A percentile compares a stretch with the other conserved stretches of the same genome.
Conservation (phyloP, 139 green algal genomes). For the Mesotaenium endlicherianum region DNA sequence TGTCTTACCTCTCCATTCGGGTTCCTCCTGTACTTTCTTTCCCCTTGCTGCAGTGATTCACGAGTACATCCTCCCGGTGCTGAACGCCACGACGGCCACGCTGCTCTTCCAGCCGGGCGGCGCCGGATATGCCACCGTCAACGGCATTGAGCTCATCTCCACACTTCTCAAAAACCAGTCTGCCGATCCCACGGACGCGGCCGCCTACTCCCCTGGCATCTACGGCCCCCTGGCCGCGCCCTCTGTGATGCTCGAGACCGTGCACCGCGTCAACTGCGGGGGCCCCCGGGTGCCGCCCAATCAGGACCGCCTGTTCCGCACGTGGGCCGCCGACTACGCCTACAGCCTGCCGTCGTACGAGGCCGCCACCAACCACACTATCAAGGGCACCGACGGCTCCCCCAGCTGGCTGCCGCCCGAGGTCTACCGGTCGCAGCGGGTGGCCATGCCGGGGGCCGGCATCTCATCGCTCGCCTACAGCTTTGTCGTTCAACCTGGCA, state of each 20-base stretch:
- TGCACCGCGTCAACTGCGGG: background rate
- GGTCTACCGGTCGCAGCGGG: background rate
- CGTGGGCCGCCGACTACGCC: background rate
- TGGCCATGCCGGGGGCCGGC: background rate
- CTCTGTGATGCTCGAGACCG: background rate
- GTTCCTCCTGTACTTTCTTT: slow-evolving; percentile 1
- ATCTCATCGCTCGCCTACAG: background rate
- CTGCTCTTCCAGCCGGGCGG: background rate
- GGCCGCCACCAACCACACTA: background rate
- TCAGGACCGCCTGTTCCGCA: background rate
- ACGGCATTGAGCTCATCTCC: background rate
- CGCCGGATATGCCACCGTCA: background rate
- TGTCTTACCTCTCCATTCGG: background rate
- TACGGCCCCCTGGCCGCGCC: background rate
- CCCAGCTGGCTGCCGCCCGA: background rate
- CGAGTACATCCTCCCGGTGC: background rate
- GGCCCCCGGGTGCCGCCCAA: background rate
- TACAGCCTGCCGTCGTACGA: background rate
- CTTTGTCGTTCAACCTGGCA: background rate
- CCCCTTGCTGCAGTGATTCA: background rate
- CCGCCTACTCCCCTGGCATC: background rate
- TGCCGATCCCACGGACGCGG: background rate
- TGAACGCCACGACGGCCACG: background rate
- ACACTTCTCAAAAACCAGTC: background rate
- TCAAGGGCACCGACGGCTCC: background rate